phyloP scores from a whole-genome alignment of 2,329 filamentous ascomycete species.

The Aquanectria penicillioides region DNA sequence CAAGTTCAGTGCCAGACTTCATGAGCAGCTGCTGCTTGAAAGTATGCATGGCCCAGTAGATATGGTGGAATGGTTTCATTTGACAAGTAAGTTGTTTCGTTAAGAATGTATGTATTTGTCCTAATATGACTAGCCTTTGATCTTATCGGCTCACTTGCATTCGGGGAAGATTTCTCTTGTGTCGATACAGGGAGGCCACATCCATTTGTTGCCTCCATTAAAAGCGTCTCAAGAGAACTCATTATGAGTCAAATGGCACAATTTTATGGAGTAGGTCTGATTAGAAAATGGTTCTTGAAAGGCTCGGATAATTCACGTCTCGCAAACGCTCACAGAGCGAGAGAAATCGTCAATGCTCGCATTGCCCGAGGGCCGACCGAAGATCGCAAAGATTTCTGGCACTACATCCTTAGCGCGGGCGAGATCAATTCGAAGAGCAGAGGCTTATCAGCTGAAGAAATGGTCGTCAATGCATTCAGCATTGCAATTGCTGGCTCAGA shows the following conservation, averaged over 20 bases:
- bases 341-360: constrained; percentile 30
- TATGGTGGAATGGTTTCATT: constrained; percentile 28
- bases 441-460: constrained; percentile 25
- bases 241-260: constrained; percentile 33
- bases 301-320: constrained; percentile 7
- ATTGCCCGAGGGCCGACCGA: constrained; percentile 26
- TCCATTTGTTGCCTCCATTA: constrained; percentile 33
- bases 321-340: constrained; percentile 27
- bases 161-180: constrained; percentile 31
- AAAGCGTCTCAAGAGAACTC: constrained; percentile 26
- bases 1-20: constrained; percentile 28
- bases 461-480: constrained; percentile 35
- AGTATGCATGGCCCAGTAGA: constrained; percentile 18
- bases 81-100: constrained; percentile 23
- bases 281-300: not conserved
- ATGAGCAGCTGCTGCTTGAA: constrained; percentile 19
- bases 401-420: constrained; percentile 26
- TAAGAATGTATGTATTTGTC: not conserved
- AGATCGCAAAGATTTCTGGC: constrained; percentile 36
- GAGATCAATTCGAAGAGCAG: constrained; percentile 8
- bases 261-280: constrained; percentile 11
- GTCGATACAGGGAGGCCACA: constrained; percentile 31
- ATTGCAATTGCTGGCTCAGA: constrained; percentile 35
- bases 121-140: constrained; percentile 22
- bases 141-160: constrained; percentile 33